Evolutionary conservation across 495 filamentous ascomycete genomes (phyloP).

Genomic region (Neurospora terricola): DNA sequence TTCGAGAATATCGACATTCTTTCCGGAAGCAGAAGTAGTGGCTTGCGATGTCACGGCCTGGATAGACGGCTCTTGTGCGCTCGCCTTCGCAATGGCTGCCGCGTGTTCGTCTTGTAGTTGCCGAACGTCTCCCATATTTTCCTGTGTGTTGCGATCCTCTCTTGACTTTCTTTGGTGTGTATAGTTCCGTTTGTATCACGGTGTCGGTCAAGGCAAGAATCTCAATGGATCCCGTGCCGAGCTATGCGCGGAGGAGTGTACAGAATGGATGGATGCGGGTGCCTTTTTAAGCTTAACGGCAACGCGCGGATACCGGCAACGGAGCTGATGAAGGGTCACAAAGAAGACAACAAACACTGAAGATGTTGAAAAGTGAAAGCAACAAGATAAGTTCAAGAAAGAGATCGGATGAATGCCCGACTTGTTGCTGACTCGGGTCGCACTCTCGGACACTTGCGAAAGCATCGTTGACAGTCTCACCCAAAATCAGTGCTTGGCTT

Average conservation of each 20-base stretch:
- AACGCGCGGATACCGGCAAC: background rate
- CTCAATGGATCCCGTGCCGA: background rate
- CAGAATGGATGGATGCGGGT: background rate
- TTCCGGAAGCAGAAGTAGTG: background rate
- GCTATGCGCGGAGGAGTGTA: background rate
- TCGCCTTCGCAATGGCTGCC: background rate
- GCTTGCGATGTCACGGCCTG: background rate
- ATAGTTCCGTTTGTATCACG: background rate
- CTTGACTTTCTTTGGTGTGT: background rate
- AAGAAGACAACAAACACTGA: background rate
- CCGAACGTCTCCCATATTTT: background rate
- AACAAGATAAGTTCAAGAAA: background rate
- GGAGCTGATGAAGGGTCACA: background rate
- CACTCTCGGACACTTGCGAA: background rate
- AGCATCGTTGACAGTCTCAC: background rate
- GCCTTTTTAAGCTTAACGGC: background rate
- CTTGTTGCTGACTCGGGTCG: background rate
- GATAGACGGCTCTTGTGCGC: background rate
- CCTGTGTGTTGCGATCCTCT: background rate
- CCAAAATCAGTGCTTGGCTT: background rate
- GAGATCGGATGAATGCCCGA: background rate
- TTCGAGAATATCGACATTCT: constrained; percentile 8
- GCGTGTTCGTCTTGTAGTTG: background rate
- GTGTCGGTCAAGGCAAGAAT: background rate
- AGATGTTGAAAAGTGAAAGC: background rate